Percentiles rank a stretch among this genome's conserved stretches.
These are phyloP conservation scores for Penicillium salamii DNA, from an alignment of 495 filamentous ascomycete species.

Conservation along the genomic window DNA sequence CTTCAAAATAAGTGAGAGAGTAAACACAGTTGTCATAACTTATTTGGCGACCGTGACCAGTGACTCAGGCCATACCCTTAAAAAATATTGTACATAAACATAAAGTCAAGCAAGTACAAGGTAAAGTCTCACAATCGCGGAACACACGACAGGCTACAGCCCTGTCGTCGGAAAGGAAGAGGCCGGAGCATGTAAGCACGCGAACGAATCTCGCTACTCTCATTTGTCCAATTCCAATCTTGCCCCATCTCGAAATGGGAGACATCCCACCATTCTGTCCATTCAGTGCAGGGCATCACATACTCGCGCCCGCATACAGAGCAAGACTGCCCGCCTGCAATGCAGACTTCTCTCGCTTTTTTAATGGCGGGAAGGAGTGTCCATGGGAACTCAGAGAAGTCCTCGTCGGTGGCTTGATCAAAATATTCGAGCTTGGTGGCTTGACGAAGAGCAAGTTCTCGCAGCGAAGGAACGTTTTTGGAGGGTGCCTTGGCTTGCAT, in stretches of 20 bases:
- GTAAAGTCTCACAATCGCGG: conserved; percentile 19
- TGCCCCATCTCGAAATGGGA: conserved; percentile 44
- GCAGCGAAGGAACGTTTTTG: conserved; percentile 49
- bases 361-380: conserved; percentile 40
- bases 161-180: conserved; percentile 61
- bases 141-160: conserved; percentile 67
- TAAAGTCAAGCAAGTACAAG: not conserved
- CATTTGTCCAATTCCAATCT: too few relatives aligned
- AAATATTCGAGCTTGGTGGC: conserved; percentile 42
- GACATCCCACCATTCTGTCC: conserved; percentile 73
- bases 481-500: not conserved
- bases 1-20: too few relatives aligned
- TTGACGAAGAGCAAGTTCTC: conserved; percentile 56
- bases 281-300: conserved; percentile 59
- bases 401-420: conserved; percentile 39
- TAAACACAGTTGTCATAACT: not conserved
- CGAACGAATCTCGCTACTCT: conserved; percentile 28
- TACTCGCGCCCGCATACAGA: conserved; percentile 58
- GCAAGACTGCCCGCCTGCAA: conserved; percentile 54
- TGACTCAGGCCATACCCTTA: not conserved
- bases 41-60: not conserved
- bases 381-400: conserved; percentile 38
- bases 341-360: conserved; percentile 40
- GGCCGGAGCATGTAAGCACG: conserved; percentile 38
- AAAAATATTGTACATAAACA: conserved; percentile 2